Conservation (phyloP, 1,284 basidiomycete species). For the Pseudozyma flocculosa region DNA sequence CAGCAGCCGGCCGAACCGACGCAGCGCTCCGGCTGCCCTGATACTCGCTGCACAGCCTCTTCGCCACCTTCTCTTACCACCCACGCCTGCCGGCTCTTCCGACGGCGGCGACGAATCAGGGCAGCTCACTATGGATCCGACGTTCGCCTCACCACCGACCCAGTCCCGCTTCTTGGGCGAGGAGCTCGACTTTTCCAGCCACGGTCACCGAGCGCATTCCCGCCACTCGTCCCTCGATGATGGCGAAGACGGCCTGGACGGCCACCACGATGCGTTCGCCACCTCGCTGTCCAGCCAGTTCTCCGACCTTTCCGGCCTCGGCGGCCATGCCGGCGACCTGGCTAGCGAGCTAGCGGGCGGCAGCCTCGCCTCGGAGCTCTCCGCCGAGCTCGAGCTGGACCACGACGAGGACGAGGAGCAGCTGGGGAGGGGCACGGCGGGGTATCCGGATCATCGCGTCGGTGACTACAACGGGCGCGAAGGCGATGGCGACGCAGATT, state of each 20-base stretch:
- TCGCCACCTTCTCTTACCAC: too few relatives aligned
- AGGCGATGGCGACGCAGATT: constrained; percentile 1
- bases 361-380: not conserved
- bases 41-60: too few relatives aligned
- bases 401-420: not conserved
- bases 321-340: too few relatives aligned
- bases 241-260: not conserved
- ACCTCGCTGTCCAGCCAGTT: not conserved
- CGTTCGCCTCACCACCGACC: constrained; percentile 11
- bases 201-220: not conserved
- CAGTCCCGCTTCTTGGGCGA: not conserved
- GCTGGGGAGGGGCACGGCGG: not conserved
- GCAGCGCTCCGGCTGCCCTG: too few relatives aligned
- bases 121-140: constrained; percentile 32
- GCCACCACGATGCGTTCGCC: too few relatives aligned
- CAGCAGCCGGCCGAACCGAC: too few relatives aligned
- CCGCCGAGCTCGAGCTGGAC: constrained; percentile 10
- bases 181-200: not conserved
- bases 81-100: too few relatives aligned
- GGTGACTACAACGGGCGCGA: not conserved
- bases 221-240: not conserved
- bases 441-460: not conserved
- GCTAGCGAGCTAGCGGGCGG: too few relatives aligned
- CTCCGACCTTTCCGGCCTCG: not conserved
- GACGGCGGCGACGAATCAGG: too few relatives aligned